Evolutionary conservation across 208 protist species (phyloP).

Genomic region (Leishmania aethiopica): DNA sequence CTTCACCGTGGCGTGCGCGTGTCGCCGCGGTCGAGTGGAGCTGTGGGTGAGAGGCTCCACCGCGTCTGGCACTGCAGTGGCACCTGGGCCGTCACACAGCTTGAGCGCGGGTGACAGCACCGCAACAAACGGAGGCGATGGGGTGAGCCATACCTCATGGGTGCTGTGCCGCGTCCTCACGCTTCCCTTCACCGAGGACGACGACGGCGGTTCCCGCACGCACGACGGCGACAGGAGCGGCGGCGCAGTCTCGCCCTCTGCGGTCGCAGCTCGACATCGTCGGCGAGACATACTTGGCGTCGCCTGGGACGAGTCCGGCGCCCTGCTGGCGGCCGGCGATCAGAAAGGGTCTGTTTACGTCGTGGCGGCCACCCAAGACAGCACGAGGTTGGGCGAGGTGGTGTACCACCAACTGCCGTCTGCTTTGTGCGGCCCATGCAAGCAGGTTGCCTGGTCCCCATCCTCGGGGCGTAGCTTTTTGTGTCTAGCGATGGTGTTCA

Average conservation of each 20-base stretch:
- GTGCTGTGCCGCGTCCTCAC: constrained; percentile 22
- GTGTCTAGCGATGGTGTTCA: constrained; percentile 62
- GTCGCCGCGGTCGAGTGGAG: constrained; percentile 44
- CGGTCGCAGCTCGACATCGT: constrained; percentile 10
- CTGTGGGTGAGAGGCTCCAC: constrained; percentile 39
- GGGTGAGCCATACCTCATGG: constrained; percentile 12
- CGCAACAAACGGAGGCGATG: background rate
- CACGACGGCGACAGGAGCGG: background rate
- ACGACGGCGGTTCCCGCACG: constrained; percentile 2
- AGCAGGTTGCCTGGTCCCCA: constrained; percentile 76
- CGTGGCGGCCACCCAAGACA: constrained; percentile 43
- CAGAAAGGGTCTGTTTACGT: constrained; percentile 55
- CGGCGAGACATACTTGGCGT: constrained; percentile 47
- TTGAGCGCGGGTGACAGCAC: background rate
- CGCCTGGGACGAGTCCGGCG: constrained; percentile 68
- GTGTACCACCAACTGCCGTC: constrained; percentile 27
- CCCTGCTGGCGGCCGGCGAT: constrained; percentile 65
- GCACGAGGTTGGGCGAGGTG: constrained; percentile 34
- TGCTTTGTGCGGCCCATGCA: constrained; percentile 21
- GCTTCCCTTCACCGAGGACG: constrained; percentile 15
- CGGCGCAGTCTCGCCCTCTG: background rate
- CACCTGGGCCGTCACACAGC: background rate
- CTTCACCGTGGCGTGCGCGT: constrained; percentile 78
- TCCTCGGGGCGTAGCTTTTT: constrained; percentile 80
- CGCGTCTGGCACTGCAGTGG: background rate